Evolutionary conservation across 2,329 filamentous ascomycete species (phyloP).

Genomic region (Xylariaceae sp.): DNA sequence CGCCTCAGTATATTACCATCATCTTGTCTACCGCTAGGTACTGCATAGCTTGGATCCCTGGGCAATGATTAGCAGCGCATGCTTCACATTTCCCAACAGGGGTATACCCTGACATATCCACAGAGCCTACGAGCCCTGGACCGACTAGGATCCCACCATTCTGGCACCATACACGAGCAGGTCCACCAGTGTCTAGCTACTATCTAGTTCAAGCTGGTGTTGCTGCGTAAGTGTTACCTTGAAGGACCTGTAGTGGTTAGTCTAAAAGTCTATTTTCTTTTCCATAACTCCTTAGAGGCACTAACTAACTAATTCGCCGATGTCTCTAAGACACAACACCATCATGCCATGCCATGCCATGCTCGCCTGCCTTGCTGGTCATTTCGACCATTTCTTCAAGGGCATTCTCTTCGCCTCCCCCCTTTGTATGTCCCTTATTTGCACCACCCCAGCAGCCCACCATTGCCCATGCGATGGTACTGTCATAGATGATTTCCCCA

Average conservation of each 20-base stretch:
- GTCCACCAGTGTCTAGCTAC: slow-evolving; percentile 30
- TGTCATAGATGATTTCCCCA: slow-evolving; percentile 35
- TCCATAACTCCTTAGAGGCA: slow-evolving; percentile 8
- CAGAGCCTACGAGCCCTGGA: slow-evolving; percentile 37
- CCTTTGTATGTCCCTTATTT: slow-evolving; percentile 21
- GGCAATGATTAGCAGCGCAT: slow-evolving; percentile 42
- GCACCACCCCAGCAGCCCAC: slow-evolving; percentile 20
- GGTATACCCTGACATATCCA: slow-evolving; percentile 39
- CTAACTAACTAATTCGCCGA: slow-evolving; percentile 25
- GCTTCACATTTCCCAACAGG: slow-evolving; percentile 39
- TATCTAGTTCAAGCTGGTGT: too few relatives aligned
- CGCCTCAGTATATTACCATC: slow-evolving; percentile 5
- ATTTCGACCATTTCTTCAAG: slow-evolving; percentile 26
- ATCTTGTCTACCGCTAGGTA: slow-evolving; percentile 19
- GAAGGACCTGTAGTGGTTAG: slow-evolving; percentile 21
- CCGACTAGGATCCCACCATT: slow-evolving; percentile 40
- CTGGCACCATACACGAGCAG: slow-evolving; percentile 38
- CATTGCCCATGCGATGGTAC: slow-evolving; percentile 25
- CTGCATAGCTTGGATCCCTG: slow-evolving; percentile 39
- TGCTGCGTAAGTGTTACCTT: slow-evolving; percentile 17
- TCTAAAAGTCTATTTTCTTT: slow-evolving; percentile 21
- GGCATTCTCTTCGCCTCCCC: slow-evolving; percentile 19
- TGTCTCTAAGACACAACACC: slow-evolving; percentile 28
- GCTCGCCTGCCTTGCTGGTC: slow-evolving; percentile 26
- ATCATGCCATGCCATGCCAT: slow-evolving; percentile 30